These are phyloP conservation scores for Verticillium nonalfalfae DNA, from an alignment of 2,329 filamentous ascomycete genomes.

Conservation along the genomic window DNA sequence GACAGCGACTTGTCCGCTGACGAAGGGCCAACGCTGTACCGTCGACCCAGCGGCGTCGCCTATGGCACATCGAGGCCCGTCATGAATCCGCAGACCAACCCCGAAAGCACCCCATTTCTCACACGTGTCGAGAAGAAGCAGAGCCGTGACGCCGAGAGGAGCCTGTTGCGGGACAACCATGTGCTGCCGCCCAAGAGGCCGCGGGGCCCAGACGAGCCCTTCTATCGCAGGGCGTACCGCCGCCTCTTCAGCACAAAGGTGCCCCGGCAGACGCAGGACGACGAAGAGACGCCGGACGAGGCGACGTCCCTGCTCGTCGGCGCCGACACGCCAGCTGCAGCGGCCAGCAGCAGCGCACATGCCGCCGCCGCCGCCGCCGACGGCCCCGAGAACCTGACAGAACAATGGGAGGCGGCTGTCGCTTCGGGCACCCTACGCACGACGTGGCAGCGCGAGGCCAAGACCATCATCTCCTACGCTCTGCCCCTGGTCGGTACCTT, in stretches of 20 bases:
- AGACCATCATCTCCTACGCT: conserved; percentile 69
- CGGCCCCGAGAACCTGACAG: conserved; percentile 52
- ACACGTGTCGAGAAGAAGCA: conserved; percentile 50
- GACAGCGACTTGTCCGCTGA: conserved; percentile 26
- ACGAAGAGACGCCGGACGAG: conserved; percentile 36
- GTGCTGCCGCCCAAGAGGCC: conserved; percentile 55
- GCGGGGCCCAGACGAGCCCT: conserved; percentile 20
- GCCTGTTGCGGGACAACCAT: conserved; percentile 59
- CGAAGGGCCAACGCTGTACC: conserved; percentile 53
- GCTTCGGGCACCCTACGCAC: conserved; percentile 75
- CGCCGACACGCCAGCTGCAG: not conserved
- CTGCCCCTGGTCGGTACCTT: conserved; percentile 68
- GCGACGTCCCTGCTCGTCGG: conserved; percentile 30
- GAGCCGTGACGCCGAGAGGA: conserved; percentile 51
- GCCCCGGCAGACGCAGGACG: conserved; percentile 20
- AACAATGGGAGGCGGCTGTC: conserved; percentile 83
- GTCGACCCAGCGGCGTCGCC: conserved; percentile 70
- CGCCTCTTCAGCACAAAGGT: conserved; percentile 52
- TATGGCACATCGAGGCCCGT: conserved; percentile 65
- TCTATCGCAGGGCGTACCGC: conserved; percentile 35
- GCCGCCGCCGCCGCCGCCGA: conserved; percentile 6
- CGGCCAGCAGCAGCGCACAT: conserved; percentile 19
- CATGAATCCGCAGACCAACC: conserved; percentile 48
- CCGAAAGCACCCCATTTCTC: conserved; percentile 36
- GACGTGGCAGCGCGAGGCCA: conserved; percentile 84